Evolutionary conservation across 805 yeast genomes (phyloP), one percentile per base, ranked within the genome.

Genomic region (Spathaspora passalidarum): DNA sequence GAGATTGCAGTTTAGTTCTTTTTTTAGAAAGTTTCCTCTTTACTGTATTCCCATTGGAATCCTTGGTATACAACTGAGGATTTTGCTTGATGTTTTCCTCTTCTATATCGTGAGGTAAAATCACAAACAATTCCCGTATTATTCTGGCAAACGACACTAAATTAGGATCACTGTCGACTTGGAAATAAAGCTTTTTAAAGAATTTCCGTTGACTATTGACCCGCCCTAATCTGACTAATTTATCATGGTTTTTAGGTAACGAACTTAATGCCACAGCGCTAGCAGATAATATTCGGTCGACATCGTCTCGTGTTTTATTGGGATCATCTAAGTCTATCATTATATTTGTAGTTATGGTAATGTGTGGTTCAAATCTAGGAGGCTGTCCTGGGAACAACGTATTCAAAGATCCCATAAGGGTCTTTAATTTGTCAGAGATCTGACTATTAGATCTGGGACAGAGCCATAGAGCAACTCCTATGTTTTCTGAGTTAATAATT

Each of bases 351-450:
- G 89, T 80, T 21, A 87, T 72, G 1, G 96, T 88, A 29, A 88
- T 73, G 59, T 87, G 96, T 2, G 96, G 96, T 50, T 80, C 86
- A 54, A 86, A 82, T 23, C 56, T 60, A 2, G 86, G 85, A 1
- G 89, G 81, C 45, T 62, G 74, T 43, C 81, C 84, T 9, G 86
- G 86, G 56, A 87, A 85, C n/a, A 86, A 66, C 1, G 91, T 83
- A 37, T 76, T 78, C 29, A 87, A 62, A 8, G 89, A 82, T n/a
- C 76, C 68, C 62, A 84, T 82, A 32, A 84, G 68, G 16, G 85
- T 78, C 11, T 69, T 65, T 18, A 87, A 61, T 40, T 80, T 78
- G 42, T 82, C 87, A 54, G 77, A 62, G 18, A 83, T 65, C 26
- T 75, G 73, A 4, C 83, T 63, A 39, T 75, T 76, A 16, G 68